These are phyloP conservation scores for Cicer chorassanicum DNA, from an alignment of 306 rosid species.

Conservation along the genomic window DNA sequence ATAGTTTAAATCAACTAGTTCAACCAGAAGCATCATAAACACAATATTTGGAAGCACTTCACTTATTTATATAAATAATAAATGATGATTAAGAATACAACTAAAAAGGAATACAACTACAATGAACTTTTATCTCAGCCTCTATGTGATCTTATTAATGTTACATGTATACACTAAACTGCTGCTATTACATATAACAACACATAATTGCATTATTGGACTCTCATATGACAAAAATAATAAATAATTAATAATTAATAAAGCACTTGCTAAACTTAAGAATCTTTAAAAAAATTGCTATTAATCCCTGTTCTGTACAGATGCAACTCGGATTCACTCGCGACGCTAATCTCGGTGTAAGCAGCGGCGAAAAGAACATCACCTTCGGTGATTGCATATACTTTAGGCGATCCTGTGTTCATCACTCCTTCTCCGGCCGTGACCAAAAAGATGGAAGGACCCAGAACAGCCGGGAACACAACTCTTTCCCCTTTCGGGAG, in stretches of 20 bases:
- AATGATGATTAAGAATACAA: constrained; percentile 39
- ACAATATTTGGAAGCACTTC: background rate
- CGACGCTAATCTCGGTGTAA: constrained; percentile 61
- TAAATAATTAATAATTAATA: background rate
- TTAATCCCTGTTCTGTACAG: constrained; percentile 83
- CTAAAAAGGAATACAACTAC: constrained; percentile 38
- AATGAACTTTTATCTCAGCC: constrained; percentile 31
- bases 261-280: constrained; percentile 33
- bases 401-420: constrained; percentile 47
- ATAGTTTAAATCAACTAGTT: background rate
- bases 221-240: constrained; percentile 27
- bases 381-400: constrained; percentile 63
- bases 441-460: constrained; percentile 82
- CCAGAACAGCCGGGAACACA: constrained; percentile 67
- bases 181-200: constrained; percentile 41
- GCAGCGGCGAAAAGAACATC: constrained; percentile 86
- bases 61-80: constrained; percentile 36
- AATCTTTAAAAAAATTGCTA: constrained; percentile 60
- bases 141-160: constrained; percentile 40
- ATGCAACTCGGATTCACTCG: constrained; percentile 63
- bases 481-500: constrained; percentile 69
- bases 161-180: constrained; percentile 52
- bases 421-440: constrained; percentile 69
- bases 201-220: constrained; percentile 36
- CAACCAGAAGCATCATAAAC: background rate